Base-by-base conservation (phyloP, 306 rosid species). In the Castanopsis chinensis region DNA sequence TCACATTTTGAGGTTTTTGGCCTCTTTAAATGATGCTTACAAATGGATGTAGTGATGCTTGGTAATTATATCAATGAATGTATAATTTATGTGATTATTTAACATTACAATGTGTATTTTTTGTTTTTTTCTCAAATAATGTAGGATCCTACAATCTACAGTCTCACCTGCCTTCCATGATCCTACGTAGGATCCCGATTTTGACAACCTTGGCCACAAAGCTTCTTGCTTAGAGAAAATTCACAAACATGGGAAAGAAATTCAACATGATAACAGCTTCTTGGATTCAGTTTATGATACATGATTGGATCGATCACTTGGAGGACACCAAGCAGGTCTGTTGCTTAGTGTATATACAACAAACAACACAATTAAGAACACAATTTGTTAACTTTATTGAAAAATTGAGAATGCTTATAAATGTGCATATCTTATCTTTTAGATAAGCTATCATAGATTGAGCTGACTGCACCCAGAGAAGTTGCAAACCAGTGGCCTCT, bases 241-340 rank as follows among this genome's bases (percentile, higher is more conserved):
- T 54, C 23, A 86, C 79, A 59, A 90, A 88, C 78, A 90, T 88
- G 0, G 94, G 84, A 8, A 90, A 90, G 53, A 91, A 90, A 75
- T 90, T 90, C 79, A 90, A 90, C 71, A 27, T 90, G 41, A 80
- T 90, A 3, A 91, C 93, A n/a, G 89, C 90, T 67, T 88, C 94
- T 77, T 90, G 91, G 94, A 84, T 88, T 83, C 91, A 90, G 54
- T 88, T 90, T 55, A 90, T 90, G 94, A 84, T 90, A 5, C 91
- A 90, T 57, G 94, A 90, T 58, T 90, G 91, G 91, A 72, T 86
- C 15, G 91, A 88, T 86, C 94, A 90, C 70, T 35, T 90, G 3
- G 94, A 90, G 35, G 90, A 84, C 37, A 84, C 90, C 33, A 28
- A 84, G 0, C 94, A 88, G 86, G 92, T 86, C 0, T 13, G 23